Evolutionary conservation across 805 yeast species (phyloP).

Genomic region (Teunomyces stri): DNA sequence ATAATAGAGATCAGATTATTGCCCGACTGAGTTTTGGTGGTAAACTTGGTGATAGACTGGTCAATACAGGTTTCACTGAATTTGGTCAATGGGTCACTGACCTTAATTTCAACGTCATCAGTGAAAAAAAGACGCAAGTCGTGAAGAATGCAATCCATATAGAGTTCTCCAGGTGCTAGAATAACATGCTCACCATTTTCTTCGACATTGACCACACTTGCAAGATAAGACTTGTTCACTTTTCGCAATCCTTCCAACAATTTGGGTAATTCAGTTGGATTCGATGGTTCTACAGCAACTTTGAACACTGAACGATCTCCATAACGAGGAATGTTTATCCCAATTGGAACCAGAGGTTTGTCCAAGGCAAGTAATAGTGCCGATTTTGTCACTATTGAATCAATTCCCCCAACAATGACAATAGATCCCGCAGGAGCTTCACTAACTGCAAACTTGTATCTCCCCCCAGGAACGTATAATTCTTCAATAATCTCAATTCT

Average conservation of each 20-base stretch:
- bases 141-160: slow-evolving; percentile 77
- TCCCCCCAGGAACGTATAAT: slow-evolving; percentile 60
- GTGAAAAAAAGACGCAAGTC: slow-evolving; percentile 68
- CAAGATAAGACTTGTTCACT: slow-evolving; percentile 61
- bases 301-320: slow-evolving; percentile 63
- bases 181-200: slow-evolving; percentile 86
- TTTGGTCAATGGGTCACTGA: slow-evolving; percentile 78
- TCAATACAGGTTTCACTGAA: slow-evolving; percentile 76
- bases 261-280: slow-evolving; percentile 75
- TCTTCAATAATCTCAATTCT: slow-evolving; percentile 40
- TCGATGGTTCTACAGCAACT: slow-evolving; percentile 77
- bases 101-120: slow-evolving; percentile 63
- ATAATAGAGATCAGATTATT: slow-evolving; percentile 61
- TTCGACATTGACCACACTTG: slow-evolving; percentile 68
- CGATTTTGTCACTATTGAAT: slow-evolving; percentile 51
- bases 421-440: slow-evolving; percentile 64
- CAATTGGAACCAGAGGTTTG: slow-evolving; percentile 21
- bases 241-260: slow-evolving; percentile 67
- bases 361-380: slow-evolving; percentile 51
- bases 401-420: slow-evolving; percentile 66
- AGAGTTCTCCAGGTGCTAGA: slow-evolving; percentile 82
- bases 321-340: slow-evolving; percentile 23
- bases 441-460: slow-evolving; percentile 59
- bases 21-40: slow-evolving; percentile 54
- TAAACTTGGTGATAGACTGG: slow-evolving; percentile 65